Base-by-base conservation (phyloP, 1,284 basidiomycete genomes). In the Moniliella sp. region DNA sequence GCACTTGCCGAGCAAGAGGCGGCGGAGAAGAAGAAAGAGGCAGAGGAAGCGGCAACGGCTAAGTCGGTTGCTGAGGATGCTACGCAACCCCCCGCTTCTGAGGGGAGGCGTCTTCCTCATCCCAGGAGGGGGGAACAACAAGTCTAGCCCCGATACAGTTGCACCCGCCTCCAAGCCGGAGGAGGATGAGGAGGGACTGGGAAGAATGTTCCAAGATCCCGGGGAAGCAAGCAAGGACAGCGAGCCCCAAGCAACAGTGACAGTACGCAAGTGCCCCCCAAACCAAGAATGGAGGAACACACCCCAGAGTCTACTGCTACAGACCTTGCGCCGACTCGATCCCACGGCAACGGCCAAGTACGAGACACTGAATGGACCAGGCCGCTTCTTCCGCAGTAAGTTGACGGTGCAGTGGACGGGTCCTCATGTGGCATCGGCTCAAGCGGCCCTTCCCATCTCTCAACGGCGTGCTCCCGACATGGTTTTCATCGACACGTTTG, bases 301-400 rank as follows among this genome's bases (percentile, higher is more conserved):
- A 4, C 52, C 54, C 8, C 45, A 47, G 15, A 34, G 45, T 4
- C 39, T 59, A 19, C 45, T 59, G 4, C 40, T 40, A 8, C 54
- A 59, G 18, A 45, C 18, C n/a, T 48, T 55, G 4, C 49, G 56
- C 16, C 64, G 64, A 33, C 43, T 62, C 5, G 78, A 88, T 54
- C 68, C 71, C 36, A 76, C 76, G 52, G 79, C 82, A 8, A 71
- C 72, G 7, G 66, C 78, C 40, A 67, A 70, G 3, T 91, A 78
- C 55, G 38, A 41, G 4, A 40, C 21, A 15, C 37, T 53, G 13
- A 35, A 34, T 8, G 45, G 41, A 3, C 50, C 42, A 3, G 48
- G 45, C 10, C 37, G 39, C 15, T 28, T 46, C 13, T 40, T 36
- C 25, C 49, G 55, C 21, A 46, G 43, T 39, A 45, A 40, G 32